phyloP scores from a whole-genome alignment of 805 yeast species.

The Kluyveromyces nonfermentans region DNA sequence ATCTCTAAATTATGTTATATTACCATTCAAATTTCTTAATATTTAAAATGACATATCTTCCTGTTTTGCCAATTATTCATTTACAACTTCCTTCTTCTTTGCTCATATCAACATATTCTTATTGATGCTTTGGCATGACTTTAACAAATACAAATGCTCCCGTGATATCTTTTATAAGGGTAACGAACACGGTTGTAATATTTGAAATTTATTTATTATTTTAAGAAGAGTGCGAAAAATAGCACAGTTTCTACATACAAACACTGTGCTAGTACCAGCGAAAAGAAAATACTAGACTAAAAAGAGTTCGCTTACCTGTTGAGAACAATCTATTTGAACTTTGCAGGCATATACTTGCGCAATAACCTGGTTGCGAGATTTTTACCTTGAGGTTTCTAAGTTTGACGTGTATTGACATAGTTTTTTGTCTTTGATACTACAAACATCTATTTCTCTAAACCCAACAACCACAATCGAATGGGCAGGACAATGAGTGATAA shows the following conservation, averaged over 20 bases:
- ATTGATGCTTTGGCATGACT: neutral
- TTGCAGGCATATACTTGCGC: neutral
- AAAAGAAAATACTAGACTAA: neutral
- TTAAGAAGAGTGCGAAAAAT: neutral
- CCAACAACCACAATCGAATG: neutral
- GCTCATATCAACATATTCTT: too few species aligned
- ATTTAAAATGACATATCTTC: too few species aligned
- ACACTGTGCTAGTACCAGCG: neutral
- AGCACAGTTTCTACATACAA: neutral
- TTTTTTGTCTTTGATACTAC: neutral
- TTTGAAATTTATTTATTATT: too few species aligned
- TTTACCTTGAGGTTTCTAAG: neutral
- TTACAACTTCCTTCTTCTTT: too few species aligned
- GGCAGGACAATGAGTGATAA: slow-evolving; percentile 17
- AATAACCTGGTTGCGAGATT: neutral
- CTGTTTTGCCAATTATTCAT: too few species aligned
- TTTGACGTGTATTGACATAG: neutral
- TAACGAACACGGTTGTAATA: neutral
- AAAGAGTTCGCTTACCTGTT: neutral
- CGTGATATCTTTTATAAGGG: neutral
- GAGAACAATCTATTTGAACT: neutral
- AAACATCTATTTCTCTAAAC: neutral
- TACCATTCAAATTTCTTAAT: too few species aligned
- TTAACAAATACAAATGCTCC: neutral
- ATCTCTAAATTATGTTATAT: too few species aligned